phyloP scores from a whole-genome alignment of 2,329 filamentous ascomycete genomes.

The Neurospora sp. region DNA sequence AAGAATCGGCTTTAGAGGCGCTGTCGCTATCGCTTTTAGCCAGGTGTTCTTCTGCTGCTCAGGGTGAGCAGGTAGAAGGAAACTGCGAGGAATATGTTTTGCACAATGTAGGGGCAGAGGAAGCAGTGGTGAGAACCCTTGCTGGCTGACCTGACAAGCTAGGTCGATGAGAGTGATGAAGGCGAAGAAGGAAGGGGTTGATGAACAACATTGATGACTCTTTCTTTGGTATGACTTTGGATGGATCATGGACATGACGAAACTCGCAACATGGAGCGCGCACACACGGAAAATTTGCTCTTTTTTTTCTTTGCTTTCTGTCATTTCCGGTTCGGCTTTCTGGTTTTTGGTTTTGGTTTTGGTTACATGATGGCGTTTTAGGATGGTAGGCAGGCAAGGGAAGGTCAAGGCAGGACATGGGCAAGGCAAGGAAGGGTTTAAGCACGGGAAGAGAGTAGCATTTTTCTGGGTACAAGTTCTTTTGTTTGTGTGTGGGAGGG shows the following conservation, averaged over 20 bases:
- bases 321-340: slow-evolving; percentile 1
- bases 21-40: neutral
- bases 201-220: neutral
- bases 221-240: neutral
- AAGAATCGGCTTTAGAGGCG: neutral
- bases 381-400: neutral
- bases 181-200: neutral
- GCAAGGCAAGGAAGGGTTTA: neutral
- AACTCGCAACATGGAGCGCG: slow-evolving; percentile 5
- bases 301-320: slow-evolving; percentile 5
- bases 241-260: slow-evolving; percentile 7
- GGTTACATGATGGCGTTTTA: neutral
- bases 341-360: neutral
- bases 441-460: neutral
- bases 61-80: neutral
- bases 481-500: neutral
- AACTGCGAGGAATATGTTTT: neutral
- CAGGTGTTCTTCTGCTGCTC: neutral
- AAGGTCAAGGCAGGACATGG: neutral
- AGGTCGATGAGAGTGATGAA: neutral
- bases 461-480: neutral
- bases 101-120: neutral
- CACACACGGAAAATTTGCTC: neutral
- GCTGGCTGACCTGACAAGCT: neutral
- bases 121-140: neutral